phyloP scores from a whole-genome alignment of 805 yeast species.

The Suhomyces sp. region DNA sequence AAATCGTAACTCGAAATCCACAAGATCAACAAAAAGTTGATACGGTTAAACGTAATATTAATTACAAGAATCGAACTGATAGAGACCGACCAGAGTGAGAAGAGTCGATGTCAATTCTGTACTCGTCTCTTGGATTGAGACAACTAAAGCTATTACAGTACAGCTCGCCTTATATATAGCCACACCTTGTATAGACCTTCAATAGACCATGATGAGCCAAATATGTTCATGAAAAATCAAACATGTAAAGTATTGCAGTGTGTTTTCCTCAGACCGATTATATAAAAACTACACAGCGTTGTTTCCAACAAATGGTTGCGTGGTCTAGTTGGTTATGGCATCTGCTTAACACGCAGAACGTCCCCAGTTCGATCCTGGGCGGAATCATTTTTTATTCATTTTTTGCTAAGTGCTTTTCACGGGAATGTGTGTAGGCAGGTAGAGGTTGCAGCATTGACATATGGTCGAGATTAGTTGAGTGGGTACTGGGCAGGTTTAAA shows the following conservation, averaged over 20 bases:
- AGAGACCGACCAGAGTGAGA: background rate
- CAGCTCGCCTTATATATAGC: background rate
- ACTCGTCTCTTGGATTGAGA: background rate
- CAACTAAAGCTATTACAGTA: no score
- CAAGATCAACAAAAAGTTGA: background rate
- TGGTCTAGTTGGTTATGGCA: slow-evolving; percentile 99
- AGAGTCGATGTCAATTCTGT: background rate
- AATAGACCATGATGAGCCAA: background rate
- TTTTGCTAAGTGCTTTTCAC: background rate
- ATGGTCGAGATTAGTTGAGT: background rate
- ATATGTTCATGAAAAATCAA: background rate
- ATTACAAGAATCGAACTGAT: background rate
- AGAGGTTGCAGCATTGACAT: background rate
- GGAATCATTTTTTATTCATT: slow-evolving; percentile 57
- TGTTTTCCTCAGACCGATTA: background rate
- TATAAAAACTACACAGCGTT: no score
- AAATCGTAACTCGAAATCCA: background rate
- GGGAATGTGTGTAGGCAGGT: background rate
- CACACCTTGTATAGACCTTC: background rate
- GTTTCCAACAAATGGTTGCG: slow-evolving; percentile 58
- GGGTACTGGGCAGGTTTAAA: background rate
- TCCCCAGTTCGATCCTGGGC: slow-evolving; percentile 99
- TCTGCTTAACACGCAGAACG: slow-evolving; percentile 99
- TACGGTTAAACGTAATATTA: background rate
- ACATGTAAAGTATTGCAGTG: background rate